Evolutionary conservation across 2,329 filamentous ascomycete genomes (phyloP), one percentile per base, ranked within the genome.

Genomic region (Byssochlamys sp.): DNA sequence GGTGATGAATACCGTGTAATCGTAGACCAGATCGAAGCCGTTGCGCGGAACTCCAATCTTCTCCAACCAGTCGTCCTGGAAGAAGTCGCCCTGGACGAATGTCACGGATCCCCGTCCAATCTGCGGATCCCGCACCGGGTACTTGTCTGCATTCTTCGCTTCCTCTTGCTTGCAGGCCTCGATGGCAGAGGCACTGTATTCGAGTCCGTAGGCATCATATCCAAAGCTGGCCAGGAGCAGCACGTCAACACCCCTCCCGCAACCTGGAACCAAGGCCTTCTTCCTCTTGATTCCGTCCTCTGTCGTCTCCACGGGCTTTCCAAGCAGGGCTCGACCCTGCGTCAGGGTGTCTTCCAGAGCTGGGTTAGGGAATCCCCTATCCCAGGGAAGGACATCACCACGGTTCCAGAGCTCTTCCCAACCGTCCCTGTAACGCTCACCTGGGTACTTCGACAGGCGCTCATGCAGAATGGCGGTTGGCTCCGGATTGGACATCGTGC

Each of bases 211-310:
- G 1, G 85, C 84, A 72, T 95, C 87, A 69, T 89, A 94, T 1
- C 90, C 90, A 66, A 86, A 83, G 9, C 83, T 83, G 54, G 85
- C 82, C 51, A 95, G 80, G 39, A 95, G 77, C 9, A 90, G 78
- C 1, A 90, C 88, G 73, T 95, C 91, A 67, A 94, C 87, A 4
- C 90, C 91, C 52, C 83, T 81, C 0, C 90, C 91, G 71, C 90
- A 95, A 4, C 90, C 90, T 1, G 90, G 88, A 0, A 95, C 87
- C 7, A 95, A 77, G 1, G 86, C 90, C 57, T 76, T 78, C 64
- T 81, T 82, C 56, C 74, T 67, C 45, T 63, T 64, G 31, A 58
- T 63, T 26, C 64, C 50, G 9, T 61, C 62, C 50, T 66, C 59
- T 12, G 65, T 59, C 11, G 58, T 55, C 3, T 69, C 53, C 59